Evolutionary conservation across 2,329 filamentous ascomycete genomes (phyloP).

Genomic region (Diaporthe aspalathi): DNA sequence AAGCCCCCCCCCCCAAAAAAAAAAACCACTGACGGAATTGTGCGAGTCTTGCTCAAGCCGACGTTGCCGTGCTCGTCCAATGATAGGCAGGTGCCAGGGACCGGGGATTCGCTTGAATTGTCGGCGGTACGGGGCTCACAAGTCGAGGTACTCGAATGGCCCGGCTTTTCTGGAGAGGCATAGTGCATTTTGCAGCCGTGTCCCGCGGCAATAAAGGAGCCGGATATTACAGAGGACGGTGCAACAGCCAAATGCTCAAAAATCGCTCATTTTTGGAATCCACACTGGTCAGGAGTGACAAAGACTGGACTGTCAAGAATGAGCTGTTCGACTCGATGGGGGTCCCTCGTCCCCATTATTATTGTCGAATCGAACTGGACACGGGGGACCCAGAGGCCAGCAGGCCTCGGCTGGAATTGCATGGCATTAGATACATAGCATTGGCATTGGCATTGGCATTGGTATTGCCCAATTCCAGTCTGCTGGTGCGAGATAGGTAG

Average conservation of each 20-base stretch:
- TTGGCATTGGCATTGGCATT: slow-evolving; percentile 7
- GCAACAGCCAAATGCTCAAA: slow-evolving; percentile 3
- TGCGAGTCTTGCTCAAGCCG: slow-evolving; percentile 15
- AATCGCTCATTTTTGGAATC: slow-evolving; percentile 32
- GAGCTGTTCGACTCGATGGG: slow-evolving; percentile 19
- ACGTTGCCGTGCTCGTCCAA: slow-evolving; percentile 32
- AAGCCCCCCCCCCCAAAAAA: too few relatives aligned
- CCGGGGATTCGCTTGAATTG: slow-evolving; percentile 32
- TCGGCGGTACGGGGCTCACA: slow-evolving; percentile 26
- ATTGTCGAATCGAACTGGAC: slow-evolving; percentile 11
- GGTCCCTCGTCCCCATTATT: slow-evolving; percentile 12
- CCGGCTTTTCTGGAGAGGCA: not conserved
- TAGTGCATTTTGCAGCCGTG: slow-evolving; percentile 5
- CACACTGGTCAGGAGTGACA: slow-evolving; percentile 31
- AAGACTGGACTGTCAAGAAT: slow-evolving; percentile 12
- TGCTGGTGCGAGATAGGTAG: slow-evolving; percentile 17
- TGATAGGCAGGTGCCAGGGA: slow-evolving; percentile 20
- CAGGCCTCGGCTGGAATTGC: slow-evolving; percentile 22
- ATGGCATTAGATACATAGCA: slow-evolving; percentile 3
- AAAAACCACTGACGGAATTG: not conserved
- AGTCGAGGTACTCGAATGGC: slow-evolving; percentile 12
- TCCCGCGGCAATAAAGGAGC: slow-evolving; percentile 31
- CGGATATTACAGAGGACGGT: slow-evolving; percentile 24
- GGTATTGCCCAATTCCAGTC: slow-evolving; percentile 27
- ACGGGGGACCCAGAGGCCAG: not conserved